Evolutionary conservation across 495 filamentous ascomycete genomes (phyloP).

Genomic region (Penicillium coprophilum): DNA sequence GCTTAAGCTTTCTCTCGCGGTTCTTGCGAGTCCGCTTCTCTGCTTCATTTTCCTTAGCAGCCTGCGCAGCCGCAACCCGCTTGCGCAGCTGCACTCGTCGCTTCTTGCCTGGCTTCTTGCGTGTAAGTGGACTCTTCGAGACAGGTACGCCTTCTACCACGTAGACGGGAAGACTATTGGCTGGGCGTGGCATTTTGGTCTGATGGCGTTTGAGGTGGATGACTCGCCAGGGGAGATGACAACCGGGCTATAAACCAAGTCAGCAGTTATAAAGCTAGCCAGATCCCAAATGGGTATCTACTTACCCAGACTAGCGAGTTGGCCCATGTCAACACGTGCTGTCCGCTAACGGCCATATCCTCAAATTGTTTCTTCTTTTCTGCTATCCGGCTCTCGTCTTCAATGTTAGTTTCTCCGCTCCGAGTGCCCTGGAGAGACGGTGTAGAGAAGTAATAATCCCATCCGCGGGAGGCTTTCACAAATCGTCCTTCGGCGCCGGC

Average conservation of each 20-base stretch:
- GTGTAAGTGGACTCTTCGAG: conserved; percentile 33
- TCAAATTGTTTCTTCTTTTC: conserved; percentile 39
- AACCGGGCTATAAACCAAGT: conserved; percentile 34
- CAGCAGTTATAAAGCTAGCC: background rate
- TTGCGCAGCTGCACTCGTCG: conserved; percentile 46
- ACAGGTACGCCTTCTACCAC: conserved; percentile 26
- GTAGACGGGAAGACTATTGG: conserved; percentile 28
- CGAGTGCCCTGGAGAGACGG: conserved; percentile 28
- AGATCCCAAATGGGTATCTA: conserved; percentile 5
- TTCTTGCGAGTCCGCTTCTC: conserved; percentile 51
- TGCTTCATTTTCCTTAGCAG: conserved; percentile 40
- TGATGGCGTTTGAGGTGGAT: conserved; percentile 41
- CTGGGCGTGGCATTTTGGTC: conserved; percentile 34
- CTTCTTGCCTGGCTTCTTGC: conserved; percentile 51
- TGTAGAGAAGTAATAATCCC: conserved; percentile 45
- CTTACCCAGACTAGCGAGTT: conserved; percentile 41
- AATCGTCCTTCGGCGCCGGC: conserved; percentile 37
- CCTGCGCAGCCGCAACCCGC: conserved; percentile 26
- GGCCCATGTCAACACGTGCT: conserved; percentile 38
- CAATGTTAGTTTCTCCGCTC: conserved; percentile 1
- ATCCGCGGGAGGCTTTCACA: conserved; percentile 46
- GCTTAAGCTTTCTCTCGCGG: conserved; percentile 46
- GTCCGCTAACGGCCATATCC: conserved; percentile 42
- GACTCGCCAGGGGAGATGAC: conserved; percentile 47
- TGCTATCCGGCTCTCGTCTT: conserved; percentile 12